Base-by-base conservation (phyloP, 2,329 filamentous ascomycete species). In the Lasiodiplodia sp. region DNA sequence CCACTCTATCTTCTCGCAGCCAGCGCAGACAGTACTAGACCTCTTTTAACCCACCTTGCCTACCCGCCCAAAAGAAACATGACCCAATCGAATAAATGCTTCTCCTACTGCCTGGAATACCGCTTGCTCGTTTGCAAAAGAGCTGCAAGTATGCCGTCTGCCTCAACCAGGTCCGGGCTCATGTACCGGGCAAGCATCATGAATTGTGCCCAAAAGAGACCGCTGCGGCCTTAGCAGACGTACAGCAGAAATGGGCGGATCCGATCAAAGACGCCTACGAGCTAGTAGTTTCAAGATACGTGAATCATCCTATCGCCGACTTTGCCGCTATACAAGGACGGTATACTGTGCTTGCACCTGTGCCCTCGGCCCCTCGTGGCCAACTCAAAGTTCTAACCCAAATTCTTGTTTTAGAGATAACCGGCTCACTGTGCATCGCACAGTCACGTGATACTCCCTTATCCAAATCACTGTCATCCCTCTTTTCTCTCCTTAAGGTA, bases 1-100 rank as follows among this genome's bases (percentile, higher is more conserved):
- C 47, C 47, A 18, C 47, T 51, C 47, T 51, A 51, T 51, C 47
- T 51, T 21, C 47, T 51, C 47, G 47, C 47, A 10, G n/a, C 47
- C 47, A 21, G 25, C 25, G 25, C 25, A 25, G 25, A 25, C 25
- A 25, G 25, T 25, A 25, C 25, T 25, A 25, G 25, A 25, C 25
- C 25, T 25, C 25, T 25, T 25, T 25, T 25, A 25, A 25, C 25
- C 25, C 25, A 25, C 25, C 25, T 25, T 25, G 25, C 25, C 25
- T 25, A 25, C 25, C 25, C 25, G 25, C 25, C 25, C 25, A 25
- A 25, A 25, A 25, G 25, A 51, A 51, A 8, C 21, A 51, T 51
- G 21, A 18, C 47, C 16, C 47, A 51, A 51, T 21, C 21, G 21
- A 51, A 51, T 18, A 21, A 51, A n/a, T 51, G 21, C 47, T 51